Conservation (phyloP, 202 grass and related monocot species). For the Carex arenaria region DNA sequence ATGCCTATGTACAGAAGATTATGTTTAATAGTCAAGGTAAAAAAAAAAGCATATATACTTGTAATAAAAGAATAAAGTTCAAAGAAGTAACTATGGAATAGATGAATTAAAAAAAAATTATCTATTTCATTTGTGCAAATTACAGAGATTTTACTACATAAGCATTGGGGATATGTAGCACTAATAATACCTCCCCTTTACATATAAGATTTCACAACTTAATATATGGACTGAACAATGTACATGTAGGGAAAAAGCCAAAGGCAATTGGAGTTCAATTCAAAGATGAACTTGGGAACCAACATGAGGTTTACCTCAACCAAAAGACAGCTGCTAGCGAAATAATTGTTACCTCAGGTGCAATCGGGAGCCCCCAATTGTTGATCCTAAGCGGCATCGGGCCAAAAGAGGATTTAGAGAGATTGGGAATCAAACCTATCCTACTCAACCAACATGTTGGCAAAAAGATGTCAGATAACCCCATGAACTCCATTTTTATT, state of each 20-base stretch:
- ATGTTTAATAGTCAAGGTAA: constrained; percentile 48
- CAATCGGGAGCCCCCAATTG: constrained; percentile 79
- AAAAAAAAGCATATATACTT: background rate
- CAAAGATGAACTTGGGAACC: constrained; percentile 64
- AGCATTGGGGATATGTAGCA: background rate
- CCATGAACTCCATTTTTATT: constrained; percentile 98
- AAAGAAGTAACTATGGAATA: background rate
- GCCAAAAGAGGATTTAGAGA: constrained; percentile 70
- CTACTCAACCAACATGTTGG: constrained; percentile 74
- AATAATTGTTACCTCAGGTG: constrained; percentile 73
- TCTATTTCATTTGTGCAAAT: background rate
- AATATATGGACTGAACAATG: background rate
- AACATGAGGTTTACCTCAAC: constrained; percentile 58
- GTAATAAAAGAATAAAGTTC: background rate
- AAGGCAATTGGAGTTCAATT: constrained; percentile 76
- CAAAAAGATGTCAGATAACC: constrained; percentile 90
- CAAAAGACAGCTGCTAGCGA: constrained; percentile 38
- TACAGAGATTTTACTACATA: background rate
- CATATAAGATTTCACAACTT: constrained; percentile 2
- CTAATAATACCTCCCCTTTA: background rate
- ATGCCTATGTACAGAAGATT: constrained; percentile 79
- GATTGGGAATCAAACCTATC: constrained; percentile 59
- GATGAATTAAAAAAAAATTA: background rate
- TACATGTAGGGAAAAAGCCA: constrained; percentile 33
- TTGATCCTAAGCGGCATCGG: constrained; percentile 90